Evolutionary conservation across 2,329 filamentous ascomycete species (phyloP).

Genomic region (Cryoendolithus antarcticus): DNA sequence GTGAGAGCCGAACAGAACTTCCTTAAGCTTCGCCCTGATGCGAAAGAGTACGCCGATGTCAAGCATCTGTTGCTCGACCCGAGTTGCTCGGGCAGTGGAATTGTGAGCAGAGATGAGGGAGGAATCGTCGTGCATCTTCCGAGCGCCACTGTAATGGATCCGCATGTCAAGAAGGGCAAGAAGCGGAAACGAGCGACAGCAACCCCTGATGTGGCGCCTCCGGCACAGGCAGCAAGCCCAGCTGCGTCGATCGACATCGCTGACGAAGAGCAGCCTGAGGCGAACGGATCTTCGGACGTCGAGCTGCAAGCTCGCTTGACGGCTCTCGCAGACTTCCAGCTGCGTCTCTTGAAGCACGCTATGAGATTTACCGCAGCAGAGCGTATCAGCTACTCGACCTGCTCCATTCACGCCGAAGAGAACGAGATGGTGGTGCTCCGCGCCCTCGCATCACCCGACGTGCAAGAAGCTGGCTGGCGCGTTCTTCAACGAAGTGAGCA

Average conservation of each 20-base stretch:
- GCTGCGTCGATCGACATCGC: constrained; percentile 11
- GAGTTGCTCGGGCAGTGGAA: constrained; percentile 90
- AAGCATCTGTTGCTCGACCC: constrained; percentile 77
- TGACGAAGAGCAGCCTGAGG: constrained; percentile 27
- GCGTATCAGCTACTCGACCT: constrained; percentile 84
- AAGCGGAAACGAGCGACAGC: constrained; percentile 18
- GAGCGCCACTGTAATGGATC: constrained; percentile 7
- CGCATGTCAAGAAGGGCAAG: constrained; percentile 11
- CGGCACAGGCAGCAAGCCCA: no score
- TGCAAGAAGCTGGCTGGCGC: constrained; percentile 59
- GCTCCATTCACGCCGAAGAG: constrained; percentile 74
- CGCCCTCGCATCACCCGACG: constrained; percentile 56
- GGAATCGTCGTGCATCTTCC: constrained; percentile 51
- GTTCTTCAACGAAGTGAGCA: constrained; percentile 63
- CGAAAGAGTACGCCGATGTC: constrained; percentile 55
- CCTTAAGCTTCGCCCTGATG: constrained; percentile 56
- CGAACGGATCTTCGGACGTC: constrained; percentile 32
- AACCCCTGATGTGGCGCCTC: no score
- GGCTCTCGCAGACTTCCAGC: constrained; percentile 70
- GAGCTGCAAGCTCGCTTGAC: constrained; percentile 53
- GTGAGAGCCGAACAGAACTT: constrained; percentile 73
- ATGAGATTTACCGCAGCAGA: constrained; percentile 64
- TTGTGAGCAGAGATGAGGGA: constrained; percentile 74
- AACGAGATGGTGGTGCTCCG: constrained; percentile 75
- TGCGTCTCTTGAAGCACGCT: constrained; percentile 70